Evolutionary conservation across 75 land plant species (phyloP).

Genomic region (Cryptomeria japonica): DNA sequence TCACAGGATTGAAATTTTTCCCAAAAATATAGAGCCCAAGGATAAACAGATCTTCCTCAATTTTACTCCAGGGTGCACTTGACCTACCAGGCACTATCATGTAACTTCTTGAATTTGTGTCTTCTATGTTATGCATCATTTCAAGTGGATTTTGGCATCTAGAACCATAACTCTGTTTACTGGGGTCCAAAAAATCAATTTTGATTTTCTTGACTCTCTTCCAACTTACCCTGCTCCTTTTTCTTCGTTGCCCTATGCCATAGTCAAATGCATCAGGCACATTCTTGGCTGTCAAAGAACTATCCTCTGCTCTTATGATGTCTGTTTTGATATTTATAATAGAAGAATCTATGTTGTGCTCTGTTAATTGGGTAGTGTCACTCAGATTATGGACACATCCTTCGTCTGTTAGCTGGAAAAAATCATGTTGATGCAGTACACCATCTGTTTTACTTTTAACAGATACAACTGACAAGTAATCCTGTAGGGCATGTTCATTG

Average conservation of each 20-base stretch:
- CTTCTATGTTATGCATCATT: background rate
- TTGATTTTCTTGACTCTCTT: background rate
- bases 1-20: slow-evolving; percentile 50
- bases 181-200: slow-evolving; percentile 1
- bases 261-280: background rate
- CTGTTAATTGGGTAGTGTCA: background rate
- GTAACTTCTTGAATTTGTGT: background rate
- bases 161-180: background rate
- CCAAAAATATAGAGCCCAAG: slow-evolving; percentile 82
- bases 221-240: background rate
- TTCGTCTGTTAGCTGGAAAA: background rate
- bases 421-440: background rate
- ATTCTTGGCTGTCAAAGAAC: background rate
- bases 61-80: slow-evolving; percentile 41
- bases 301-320: background rate
- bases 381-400: background rate
- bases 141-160: background rate
- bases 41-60: slow-evolving; percentile 48
- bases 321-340: background rate
- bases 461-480: background rate
- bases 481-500: background rate
- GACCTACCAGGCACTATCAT: slow-evolving; percentile 36
- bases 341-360: background rate
- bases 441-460: background rate
- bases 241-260: background rate